Base-by-base conservation (phyloP, 2,329 filamentous ascomycete genomes). In the Gnomoniopsis smithogilvyi region DNA sequence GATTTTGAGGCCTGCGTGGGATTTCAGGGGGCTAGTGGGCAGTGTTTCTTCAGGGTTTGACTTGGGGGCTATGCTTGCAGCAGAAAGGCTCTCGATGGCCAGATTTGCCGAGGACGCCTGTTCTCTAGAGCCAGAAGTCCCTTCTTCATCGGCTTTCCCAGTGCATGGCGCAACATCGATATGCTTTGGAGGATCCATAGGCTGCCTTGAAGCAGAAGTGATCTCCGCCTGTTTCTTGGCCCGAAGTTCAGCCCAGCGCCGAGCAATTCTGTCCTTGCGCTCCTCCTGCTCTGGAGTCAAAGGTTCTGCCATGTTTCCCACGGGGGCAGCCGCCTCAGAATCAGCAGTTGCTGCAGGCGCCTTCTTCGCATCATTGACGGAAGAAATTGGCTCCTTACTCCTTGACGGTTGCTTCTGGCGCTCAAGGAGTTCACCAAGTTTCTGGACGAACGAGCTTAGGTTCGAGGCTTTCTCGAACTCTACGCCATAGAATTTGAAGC, bases 401-500 rank as follows among this genome's bases (percentile, higher is more conserved):
- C 34, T 17, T 1, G 24, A 6, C 47, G 14, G 12, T 26, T 36
- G 24, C 26, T 49, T 48, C 1, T 30, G 22, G 2, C 48, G 46
- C 30, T 45, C 17, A 22, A 41, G 19, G 3, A 60, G 24, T 1
- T 45, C n/a, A 1, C 50, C 26, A n/a, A 62, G 22, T 3, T 45
- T 54, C n/a, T 43, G 21, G 12, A 62, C 22, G 17, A 60, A 60
- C 19, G 46, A 21, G 11, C 34, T 33, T 49, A 54, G 43, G 26
- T 12, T 3, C 17, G 38, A 24, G 15, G 22, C 14, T 41, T 36
- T 43, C 33, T 50, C 46, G 7, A 62, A 57, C 0, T 48, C 19
- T 12, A 60, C 50, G n/a, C 48, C 54, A 3, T 60, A 60, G 50
- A 51, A 62, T 6, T 51, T 47, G 11, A 17, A 49, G 7, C 11